Conservation (phyloP, 2,329 filamentous ascomycete species). For the Alternaria sp. region DNA sequence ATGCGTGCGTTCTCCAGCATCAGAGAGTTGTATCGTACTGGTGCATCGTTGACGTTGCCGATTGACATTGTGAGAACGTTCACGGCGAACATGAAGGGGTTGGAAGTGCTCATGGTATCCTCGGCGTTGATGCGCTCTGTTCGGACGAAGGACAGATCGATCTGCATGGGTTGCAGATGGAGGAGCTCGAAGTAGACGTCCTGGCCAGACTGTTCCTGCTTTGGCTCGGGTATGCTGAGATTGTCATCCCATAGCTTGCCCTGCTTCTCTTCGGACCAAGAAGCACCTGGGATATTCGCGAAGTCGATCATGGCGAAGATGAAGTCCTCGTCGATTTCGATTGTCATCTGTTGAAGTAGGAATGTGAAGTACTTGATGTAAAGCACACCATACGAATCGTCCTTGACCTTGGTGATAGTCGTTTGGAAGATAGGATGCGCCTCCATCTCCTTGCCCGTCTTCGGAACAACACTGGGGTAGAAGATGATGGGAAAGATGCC, state of each 20-base stretch:
- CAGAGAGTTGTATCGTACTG: slow-evolving; percentile 88
- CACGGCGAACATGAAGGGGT: slow-evolving; percentile 98
- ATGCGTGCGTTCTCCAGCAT: slow-evolving; percentile 95
- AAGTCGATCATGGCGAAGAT: slow-evolving; percentile 96
- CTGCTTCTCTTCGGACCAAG: slow-evolving; percentile 83
- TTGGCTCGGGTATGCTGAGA: slow-evolving; percentile 90
- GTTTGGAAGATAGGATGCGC: slow-evolving; percentile 93
- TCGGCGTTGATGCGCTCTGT: slow-evolving; percentile 97
- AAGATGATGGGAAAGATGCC: slow-evolving; percentile 97
- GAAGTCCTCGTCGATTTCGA: slow-evolving; percentile 97
- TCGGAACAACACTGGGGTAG: slow-evolving; percentile 96
- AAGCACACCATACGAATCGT: slow-evolving; percentile 95
- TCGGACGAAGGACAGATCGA: slow-evolving; percentile 95
- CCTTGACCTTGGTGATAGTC: slow-evolving; percentile 92
- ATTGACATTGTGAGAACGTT: slow-evolving; percentile 99
- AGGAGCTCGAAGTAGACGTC: slow-evolving; percentile 98
- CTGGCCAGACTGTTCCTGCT: slow-evolving; percentile 80
- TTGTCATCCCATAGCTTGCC: slow-evolving; percentile 88
- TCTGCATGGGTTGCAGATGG: slow-evolving; percentile 97
- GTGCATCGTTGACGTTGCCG: slow-evolving; percentile 97
- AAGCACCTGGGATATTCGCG: slow-evolving; percentile 87
- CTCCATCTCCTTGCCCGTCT: slow-evolving; percentile 95
- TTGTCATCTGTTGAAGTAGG: slow-evolving; percentile 94
- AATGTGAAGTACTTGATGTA: slow-evolving; percentile 99
- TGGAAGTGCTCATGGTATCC: slow-evolving; percentile 84